Evolutionary conservation across 31 red algal genomes (phyloP).

Genomic region (Asparagopsis taxiformis): DNA sequence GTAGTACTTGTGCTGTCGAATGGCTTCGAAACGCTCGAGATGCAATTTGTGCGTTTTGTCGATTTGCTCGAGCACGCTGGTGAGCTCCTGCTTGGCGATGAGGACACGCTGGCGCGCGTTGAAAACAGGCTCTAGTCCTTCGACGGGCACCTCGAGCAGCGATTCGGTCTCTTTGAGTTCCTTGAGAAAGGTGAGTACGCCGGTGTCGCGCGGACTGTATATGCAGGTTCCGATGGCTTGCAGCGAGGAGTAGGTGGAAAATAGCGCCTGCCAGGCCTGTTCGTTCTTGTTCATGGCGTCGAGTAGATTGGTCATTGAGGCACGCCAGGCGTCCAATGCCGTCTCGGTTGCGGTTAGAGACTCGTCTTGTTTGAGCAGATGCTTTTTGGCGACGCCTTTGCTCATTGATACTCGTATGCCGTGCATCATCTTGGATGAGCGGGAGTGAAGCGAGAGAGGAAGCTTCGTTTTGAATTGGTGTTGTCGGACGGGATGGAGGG

Average conservation of each 20-base stretch:
- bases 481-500: too few relatives aligned
- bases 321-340: conserved; percentile 31
- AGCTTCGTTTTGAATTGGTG: too few relatives aligned
- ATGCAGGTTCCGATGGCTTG: conserved; percentile 18
- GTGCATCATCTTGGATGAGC: conserved; percentile 29
- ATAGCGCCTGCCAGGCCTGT: conserved; percentile 33
- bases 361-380: conserved; percentile 35
- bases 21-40: conserved; percentile 29
- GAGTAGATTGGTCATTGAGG: conserved; percentile 8
- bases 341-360: conserved; percentile 29
- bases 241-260: conserved; percentile 25
- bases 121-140: conserved; percentile 22
- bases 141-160: conserved; percentile 1
- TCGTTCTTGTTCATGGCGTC: conserved; percentile 29
- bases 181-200: conserved; percentile 8
- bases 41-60: conserved; percentile 33
- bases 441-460: not conserved
- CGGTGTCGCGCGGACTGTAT: conserved; percentile 32
- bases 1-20: conserved; percentile 51
- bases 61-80: conserved; percentile 19
- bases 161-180: conserved; percentile 9
- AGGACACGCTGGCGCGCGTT: conserved; percentile 28
- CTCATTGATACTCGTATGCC: conserved; percentile 41
- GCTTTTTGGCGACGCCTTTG: conserved; percentile 33
- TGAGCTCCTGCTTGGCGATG: conserved; percentile 41